A percentile compares a stretch with the other conserved stretches of the same genome.
These are phyloP conservation scores for Corymbia calophylla DNA, from an alignment of 441 rosid genomes.

Conservation along the genomic window DNA sequence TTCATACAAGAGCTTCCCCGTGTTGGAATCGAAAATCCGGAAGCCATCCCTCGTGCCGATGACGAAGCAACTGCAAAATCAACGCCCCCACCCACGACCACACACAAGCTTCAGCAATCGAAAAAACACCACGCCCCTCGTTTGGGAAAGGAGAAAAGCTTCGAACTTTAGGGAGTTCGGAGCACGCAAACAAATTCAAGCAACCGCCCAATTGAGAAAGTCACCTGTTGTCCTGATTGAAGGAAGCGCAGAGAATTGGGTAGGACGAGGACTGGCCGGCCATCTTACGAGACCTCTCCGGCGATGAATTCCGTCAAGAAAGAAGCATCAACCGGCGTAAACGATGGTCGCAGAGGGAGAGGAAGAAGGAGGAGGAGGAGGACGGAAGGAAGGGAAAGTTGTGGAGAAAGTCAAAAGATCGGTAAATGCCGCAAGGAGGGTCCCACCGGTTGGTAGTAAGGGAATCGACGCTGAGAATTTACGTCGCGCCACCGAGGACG, in stretches of 20 bases:
- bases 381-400: neutral
- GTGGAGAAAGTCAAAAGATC: neutral
- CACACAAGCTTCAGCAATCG: neutral
- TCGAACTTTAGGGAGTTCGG: neutral
- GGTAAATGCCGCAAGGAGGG: neutral
- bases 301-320: neutral
- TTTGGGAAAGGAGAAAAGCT: neutral
- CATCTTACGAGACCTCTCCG: neutral
- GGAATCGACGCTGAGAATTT: neutral
- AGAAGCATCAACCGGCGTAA: neutral
- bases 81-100: neutral
- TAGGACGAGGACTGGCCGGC: slow-evolving; percentile 34
- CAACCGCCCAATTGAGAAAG: neutral
- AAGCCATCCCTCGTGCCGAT: slow-evolving; percentile 63
- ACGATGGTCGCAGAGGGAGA: neutral
- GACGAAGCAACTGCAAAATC: slow-evolving; percentile 53
- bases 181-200: neutral
- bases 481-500: neutral
- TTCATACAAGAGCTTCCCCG: slow-evolving; percentile 83
- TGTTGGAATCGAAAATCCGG: slow-evolving; percentile 66
- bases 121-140: neutral
- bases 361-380: neutral
- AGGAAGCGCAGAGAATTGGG: slow-evolving; percentile 62
- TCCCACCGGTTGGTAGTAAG: neutral
- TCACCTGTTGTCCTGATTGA: slow-evolving; percentile 79